A percentile compares a stretch with the other conserved stretches of the same genome.
These are phyloP conservation scores for Ocimum tenuiflorum DNA, from an alignment of 257 asterid species.

Conservation along the genomic window DNA sequence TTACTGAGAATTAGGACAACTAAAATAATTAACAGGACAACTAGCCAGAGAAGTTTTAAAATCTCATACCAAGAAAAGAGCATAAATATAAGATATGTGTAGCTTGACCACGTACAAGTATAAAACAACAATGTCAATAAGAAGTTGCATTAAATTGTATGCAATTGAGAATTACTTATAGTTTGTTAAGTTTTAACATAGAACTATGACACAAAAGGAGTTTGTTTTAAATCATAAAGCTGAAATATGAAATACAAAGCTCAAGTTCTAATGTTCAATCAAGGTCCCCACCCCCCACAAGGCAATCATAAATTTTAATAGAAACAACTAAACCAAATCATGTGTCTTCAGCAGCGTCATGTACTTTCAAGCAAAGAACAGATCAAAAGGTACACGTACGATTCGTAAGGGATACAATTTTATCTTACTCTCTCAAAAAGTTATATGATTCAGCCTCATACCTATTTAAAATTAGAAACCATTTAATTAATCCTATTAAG, in stretches of 20 bases:
- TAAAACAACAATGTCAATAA: background rate
- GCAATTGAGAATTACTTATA: too few species aligned
- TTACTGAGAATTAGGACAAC: background rate
- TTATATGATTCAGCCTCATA: too few species aligned
- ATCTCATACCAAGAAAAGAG: constrained; percentile 1
- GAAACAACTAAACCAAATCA: background rate
- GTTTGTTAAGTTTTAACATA: background rate
- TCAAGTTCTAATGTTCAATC: background rate
- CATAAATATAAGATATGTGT: background rate
- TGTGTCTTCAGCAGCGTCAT: background rate
- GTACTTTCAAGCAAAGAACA: too few species aligned
- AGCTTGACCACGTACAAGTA: background rate
- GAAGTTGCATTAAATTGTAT: too few species aligned
- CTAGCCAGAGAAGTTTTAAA: constrained; percentile 2
- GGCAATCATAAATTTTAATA: background rate
- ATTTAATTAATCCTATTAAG: too few species aligned
- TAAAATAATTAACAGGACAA: background rate
- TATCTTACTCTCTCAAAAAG: too few species aligned
- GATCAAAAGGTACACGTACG: too few species aligned
- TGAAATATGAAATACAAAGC: background rate
- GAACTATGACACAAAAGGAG: background rate
- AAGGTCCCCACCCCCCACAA: background rate
- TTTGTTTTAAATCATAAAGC: background rate
- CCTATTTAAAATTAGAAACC: too few species aligned
- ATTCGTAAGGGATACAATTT: too few species aligned